Conservation (phyloP, 495 filamentous ascomycete species). For the Penicillium subrubescens region DNA sequence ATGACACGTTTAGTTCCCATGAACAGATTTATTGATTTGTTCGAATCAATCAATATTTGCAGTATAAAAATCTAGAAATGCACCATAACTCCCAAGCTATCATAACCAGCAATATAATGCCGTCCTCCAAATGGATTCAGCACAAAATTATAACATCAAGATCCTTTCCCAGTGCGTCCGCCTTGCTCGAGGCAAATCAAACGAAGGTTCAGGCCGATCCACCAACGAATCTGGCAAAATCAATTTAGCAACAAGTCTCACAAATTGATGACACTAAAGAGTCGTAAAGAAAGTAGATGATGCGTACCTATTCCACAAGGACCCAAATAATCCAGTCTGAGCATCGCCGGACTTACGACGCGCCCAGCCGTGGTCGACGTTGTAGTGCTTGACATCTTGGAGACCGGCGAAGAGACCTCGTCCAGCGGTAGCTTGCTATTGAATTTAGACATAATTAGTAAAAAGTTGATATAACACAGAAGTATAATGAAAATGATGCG, state of each 20-base stretch:
- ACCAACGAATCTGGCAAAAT: conserved; percentile 13
- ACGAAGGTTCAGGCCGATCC: not conserved
- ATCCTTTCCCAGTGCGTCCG: not conserved
- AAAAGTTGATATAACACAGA: not conserved
- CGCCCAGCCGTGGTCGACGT: conserved; percentile 47
- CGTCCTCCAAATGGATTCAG: not conserved
- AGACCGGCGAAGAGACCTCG: conserved; percentile 50
- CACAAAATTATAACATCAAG: not conserved
- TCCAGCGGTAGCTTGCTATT: conserved; percentile 39
- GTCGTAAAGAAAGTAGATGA: not conserved
- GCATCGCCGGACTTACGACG: conserved; percentile 21
- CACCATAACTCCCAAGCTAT: conserved; percentile 5
- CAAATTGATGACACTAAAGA: not conserved
- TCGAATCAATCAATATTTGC: too few relatives aligned
- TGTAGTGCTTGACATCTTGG: conserved; percentile 48
- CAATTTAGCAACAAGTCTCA: not conserved
- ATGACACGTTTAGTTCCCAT: too few relatives aligned
- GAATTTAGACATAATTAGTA: not conserved
- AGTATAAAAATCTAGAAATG: not conserved
- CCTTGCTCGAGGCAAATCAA: not conserved
- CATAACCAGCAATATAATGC: not conserved
- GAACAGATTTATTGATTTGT: too few relatives aligned
- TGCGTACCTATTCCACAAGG: conserved; percentile 23
- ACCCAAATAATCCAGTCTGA: conserved; percentile 19
- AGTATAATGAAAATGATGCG: not conserved